Conservation (phyloP, 2,329 filamentous ascomycete species). For the Biscogniauxia sp. region DNA sequence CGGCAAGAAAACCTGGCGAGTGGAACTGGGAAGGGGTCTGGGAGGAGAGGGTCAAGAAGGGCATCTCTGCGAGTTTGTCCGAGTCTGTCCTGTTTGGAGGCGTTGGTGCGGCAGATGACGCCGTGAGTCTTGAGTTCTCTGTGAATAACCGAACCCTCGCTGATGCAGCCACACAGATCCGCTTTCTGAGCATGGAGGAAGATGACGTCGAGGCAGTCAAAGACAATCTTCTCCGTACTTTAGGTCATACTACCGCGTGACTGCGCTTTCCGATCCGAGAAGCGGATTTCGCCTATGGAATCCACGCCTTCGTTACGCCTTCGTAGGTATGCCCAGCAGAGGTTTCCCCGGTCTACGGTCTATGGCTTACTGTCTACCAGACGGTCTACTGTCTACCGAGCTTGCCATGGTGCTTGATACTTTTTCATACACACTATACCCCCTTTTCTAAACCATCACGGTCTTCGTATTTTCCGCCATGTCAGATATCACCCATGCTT, state of each 20-base stretch:
- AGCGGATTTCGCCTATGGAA: conserved; percentile 1
- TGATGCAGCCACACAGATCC: conserved; percentile 48
- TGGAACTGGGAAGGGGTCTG: conserved; percentile 99
- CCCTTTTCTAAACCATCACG: neutral
- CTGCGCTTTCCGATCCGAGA: conserved; percentile 6
- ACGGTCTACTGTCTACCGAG: neutral
- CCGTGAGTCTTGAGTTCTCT: conserved; percentile 50
- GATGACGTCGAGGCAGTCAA: conserved; percentile 57
- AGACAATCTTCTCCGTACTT: conserved; percentile 55
- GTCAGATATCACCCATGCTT: conserved; percentile 17
- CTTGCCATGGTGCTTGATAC: neutral
- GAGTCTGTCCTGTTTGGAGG: conserved; percentile 77
- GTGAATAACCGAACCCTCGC: neutral
- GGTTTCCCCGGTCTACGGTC: too few species aligned
- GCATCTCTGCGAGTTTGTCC: conserved; percentile 72
- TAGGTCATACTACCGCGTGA: conserved; percentile 33
- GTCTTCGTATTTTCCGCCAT: conserved; percentile 1
- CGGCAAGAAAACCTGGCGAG: conserved; percentile 64
- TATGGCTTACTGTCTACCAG: neutral
- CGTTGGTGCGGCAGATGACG: conserved; percentile 61
- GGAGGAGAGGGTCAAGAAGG: conserved; percentile 82
- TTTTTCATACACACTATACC: conserved; percentile 7
- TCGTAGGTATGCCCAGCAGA: neutral
- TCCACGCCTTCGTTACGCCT: conserved; percentile 1
- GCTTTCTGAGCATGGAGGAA: conserved; percentile 64